Evolutionary conservation across 2,329 filamentous ascomycete species (phyloP).

Genomic region (Fusarium poae): DNA sequence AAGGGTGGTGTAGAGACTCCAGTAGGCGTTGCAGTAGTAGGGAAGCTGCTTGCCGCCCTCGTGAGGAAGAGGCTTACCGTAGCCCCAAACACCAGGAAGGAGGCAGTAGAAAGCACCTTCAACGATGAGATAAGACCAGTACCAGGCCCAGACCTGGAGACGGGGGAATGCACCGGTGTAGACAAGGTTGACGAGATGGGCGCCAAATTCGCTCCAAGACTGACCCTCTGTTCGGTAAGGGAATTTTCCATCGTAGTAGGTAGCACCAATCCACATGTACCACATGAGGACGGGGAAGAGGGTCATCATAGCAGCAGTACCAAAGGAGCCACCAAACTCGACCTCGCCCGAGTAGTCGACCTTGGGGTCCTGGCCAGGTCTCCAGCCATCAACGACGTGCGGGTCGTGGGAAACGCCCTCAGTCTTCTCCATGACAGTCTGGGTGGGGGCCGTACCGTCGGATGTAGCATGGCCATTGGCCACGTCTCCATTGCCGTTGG

Average conservation of each 20-base stretch:
- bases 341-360: constrained; percentile 73
- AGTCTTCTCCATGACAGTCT: constrained; percentile 36
- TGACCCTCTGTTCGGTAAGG: constrained; percentile 76
- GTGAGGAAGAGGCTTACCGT: constrained; percentile 89
- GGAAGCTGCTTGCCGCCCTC: constrained; percentile 85
- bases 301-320: constrained; percentile 87
- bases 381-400: constrained; percentile 66
- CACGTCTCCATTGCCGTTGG: constrained; percentile 45
- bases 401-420: constrained; percentile 39
- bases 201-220: constrained; percentile 76
- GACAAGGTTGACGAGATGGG: constrained; percentile 77
- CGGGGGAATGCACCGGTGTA: constrained; percentile 89
- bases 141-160: constrained; percentile 87
- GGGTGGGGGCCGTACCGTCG: constrained; percentile 27
- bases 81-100: constrained; percentile 87
- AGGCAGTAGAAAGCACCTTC: constrained; percentile 86
- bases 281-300: constrained; percentile 96
- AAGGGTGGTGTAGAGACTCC: constrained; percentile 90
- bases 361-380: constrained; percentile 70
- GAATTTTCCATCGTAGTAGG: constrained; percentile 88
- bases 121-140: constrained; percentile 92
- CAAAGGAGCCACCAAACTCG: constrained; percentile 91
- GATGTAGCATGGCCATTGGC: constrained; percentile 46
- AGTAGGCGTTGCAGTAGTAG: constrained; percentile 94
- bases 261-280: constrained; percentile 98